phyloP scores from a whole-genome alignment of 345 rosid species.

The Eucalyptus polyanthemos region DNA sequence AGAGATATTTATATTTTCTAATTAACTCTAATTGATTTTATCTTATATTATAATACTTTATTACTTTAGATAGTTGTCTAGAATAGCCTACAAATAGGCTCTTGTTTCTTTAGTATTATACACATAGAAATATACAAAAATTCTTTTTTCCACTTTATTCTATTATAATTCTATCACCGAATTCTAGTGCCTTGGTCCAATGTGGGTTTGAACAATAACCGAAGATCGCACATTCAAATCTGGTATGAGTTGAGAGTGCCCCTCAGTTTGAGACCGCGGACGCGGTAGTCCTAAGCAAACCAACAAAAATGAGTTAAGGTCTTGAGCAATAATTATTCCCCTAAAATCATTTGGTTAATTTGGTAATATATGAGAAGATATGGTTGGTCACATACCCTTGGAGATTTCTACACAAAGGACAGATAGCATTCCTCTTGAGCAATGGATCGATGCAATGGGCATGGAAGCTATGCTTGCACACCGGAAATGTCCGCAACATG shows the following conservation, averaged over 20 bases:
- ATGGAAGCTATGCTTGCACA: slow-evolving; percentile 55
- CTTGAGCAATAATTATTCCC: not conserved
- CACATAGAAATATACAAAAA: too few relatives aligned
- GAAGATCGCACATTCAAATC: not conserved
- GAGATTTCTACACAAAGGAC: slow-evolving; percentile 49
- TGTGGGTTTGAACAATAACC: not conserved
- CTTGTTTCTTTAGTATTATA: too few relatives aligned
- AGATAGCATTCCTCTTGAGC: slow-evolving; percentile 38
- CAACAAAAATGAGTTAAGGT: not conserved
- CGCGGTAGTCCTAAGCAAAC: not conserved
- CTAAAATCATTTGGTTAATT: not conserved
- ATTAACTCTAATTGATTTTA: too few relatives aligned
- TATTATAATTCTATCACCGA: too few relatives aligned
- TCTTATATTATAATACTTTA: rapidly evolving
- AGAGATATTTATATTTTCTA: too few relatives aligned
- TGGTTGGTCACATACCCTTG: slow-evolving; percentile 1
- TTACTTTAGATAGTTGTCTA: too few relatives aligned
- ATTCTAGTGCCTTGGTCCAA: not conserved
- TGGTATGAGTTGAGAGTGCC: not conserved
- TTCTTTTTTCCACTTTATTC: too few relatives aligned
- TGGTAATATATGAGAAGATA: too few relatives aligned
- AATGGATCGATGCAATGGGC: slow-evolving; percentile 52
- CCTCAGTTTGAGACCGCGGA: not conserved
- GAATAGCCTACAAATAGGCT: too few relatives aligned
- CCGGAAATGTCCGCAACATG: slow-evolving; percentile 35